A percentile compares a stretch with the other conserved stretches of the same genome.
These are phyloP conservation scores for Plenodomus biglobosus DNA, from an alignment of 2,329 filamentous ascomycete genomes.

Conservation along the genomic window DNA sequence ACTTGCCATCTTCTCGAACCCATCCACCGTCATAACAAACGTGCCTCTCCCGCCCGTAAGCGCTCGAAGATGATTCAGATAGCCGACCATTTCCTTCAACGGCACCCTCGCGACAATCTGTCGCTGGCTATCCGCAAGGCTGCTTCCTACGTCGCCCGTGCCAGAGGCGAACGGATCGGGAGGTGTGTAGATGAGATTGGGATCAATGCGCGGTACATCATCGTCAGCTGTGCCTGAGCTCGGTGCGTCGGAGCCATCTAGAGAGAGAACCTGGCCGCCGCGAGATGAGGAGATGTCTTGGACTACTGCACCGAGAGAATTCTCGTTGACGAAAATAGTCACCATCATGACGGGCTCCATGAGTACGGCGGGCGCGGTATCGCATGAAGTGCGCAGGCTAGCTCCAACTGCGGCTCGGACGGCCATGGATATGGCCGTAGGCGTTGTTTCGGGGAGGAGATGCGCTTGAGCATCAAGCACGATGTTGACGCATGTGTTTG, in stretches of 20 bases:
- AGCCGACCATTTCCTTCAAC: constrained; percentile 94
- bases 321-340: constrained; percentile 82
- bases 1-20: constrained; percentile 66
- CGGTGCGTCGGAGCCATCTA: constrained; percentile 48
- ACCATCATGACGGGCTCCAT: constrained; percentile 95
- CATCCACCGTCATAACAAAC: constrained; percentile 73
- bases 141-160: constrained; percentile 18
- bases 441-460: constrained; percentile 67
- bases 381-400: constrained; percentile 65
- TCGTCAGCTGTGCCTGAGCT: constrained; percentile 18
- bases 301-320: constrained; percentile 76
- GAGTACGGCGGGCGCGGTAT: constrained; percentile 61
- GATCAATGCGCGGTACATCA: constrained; percentile 60
- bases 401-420: constrained; percentile 64
- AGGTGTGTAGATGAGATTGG: constrained; percentile 78
- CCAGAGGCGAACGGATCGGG: constrained; percentile 73
- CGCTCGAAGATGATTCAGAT: constrained; percentile 83
- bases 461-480: constrained; percentile 66
- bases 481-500: constrained; percentile 71
- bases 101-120: constrained; percentile 85
- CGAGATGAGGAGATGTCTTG: constrained; percentile 76
- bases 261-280: constrained; percentile 72
- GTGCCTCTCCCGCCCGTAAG: constrained; percentile 83
- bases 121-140: constrained; percentile 37
- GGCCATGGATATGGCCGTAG: constrained; percentile 68